These are phyloP conservation scores for Yarrowia yakushimensis DNA, from an alignment of 805 yeast genomes.

Conservation along the genomic window DNA sequence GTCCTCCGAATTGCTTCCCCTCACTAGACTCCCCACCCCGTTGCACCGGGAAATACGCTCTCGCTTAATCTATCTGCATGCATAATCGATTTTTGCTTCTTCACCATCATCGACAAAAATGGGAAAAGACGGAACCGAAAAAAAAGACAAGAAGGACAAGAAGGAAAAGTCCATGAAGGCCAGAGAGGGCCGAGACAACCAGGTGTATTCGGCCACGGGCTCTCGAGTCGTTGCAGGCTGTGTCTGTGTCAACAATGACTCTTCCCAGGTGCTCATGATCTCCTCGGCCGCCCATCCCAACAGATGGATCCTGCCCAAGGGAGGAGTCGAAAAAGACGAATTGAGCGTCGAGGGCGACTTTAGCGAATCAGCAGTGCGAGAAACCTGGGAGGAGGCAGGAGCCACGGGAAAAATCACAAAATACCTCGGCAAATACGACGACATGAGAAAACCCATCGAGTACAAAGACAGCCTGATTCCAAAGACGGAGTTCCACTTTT, in stretches of 20 bases:
- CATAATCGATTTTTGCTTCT: background rate
- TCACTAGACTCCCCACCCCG: too few relatives aligned
- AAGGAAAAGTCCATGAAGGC: conserved; percentile 36
- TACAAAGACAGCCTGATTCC: conserved; percentile 48
- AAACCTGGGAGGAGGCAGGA: conserved; percentile 98
- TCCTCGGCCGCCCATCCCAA: conserved; percentile 65
- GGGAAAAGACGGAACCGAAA: background rate
- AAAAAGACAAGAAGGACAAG: background rate
- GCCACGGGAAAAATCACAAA: conserved; percentile 59
- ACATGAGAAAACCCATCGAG: conserved; percentile 49
- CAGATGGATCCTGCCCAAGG: conserved; percentile 90
- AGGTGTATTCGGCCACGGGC: conserved; percentile 55
- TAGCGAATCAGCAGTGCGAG: conserved; percentile 63
- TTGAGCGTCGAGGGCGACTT: conserved; percentile 40
- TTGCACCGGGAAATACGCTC: background rate
- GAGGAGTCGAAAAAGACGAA: conserved; percentile 88
- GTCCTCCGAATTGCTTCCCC: background rate
- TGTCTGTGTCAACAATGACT: conserved; percentile 58
- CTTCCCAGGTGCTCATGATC: conserved; percentile 68
- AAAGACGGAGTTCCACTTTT: conserved; percentile 82
- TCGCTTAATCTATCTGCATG: background rate
- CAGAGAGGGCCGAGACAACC: conserved; percentile 41
- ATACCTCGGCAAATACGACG: conserved; percentile 64
- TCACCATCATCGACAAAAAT: background rate
- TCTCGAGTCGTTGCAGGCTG: conserved; percentile 94